phyloP scores from a whole-genome alignment of 345 rosid species.

The Firmiana major region DNA sequence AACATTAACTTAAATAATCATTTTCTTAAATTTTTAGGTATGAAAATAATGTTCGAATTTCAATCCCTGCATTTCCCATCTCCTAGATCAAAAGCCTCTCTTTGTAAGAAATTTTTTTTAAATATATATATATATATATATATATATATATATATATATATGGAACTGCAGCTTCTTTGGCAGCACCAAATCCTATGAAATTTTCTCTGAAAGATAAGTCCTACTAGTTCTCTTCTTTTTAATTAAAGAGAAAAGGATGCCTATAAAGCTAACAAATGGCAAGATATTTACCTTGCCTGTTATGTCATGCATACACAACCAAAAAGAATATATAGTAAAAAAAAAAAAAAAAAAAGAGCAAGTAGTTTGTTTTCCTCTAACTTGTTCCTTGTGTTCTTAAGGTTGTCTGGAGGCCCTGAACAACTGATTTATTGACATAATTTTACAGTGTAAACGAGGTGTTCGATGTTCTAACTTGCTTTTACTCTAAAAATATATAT shows the following conservation, averaged over 20 bases:
- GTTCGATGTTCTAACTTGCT: background rate
- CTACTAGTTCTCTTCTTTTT: background rate
- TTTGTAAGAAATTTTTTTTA: too few relatives aligned
- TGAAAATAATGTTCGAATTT: too few relatives aligned
- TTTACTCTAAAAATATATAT: background rate
- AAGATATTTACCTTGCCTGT: background rate
- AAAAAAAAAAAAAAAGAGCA: background rate
- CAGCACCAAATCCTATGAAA: background rate
- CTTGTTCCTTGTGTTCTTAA: background rate
- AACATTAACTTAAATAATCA: too few relatives aligned
- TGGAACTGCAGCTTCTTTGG: background rate
- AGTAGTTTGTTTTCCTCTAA: background rate
- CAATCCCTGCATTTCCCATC: too few relatives aligned
- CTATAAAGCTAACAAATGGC: background rate
- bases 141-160: too few relatives aligned
- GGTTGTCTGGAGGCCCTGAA: background rate
- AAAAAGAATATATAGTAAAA: background rate
- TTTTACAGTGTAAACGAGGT: background rate
- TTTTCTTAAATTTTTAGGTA: too few relatives aligned
- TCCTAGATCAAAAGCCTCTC: too few relatives aligned
- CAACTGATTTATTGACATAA: background rate
- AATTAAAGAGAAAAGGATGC: background rate
- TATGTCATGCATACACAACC: background rate
- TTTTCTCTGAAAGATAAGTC: background rate
- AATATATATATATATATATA: too few relatives aligned